Percentiles rank a stretch among this genome's conserved stretches.
phyloP scores from a whole-genome alignment of 148 eudicot species.

The Cornus controversa region DNA sequence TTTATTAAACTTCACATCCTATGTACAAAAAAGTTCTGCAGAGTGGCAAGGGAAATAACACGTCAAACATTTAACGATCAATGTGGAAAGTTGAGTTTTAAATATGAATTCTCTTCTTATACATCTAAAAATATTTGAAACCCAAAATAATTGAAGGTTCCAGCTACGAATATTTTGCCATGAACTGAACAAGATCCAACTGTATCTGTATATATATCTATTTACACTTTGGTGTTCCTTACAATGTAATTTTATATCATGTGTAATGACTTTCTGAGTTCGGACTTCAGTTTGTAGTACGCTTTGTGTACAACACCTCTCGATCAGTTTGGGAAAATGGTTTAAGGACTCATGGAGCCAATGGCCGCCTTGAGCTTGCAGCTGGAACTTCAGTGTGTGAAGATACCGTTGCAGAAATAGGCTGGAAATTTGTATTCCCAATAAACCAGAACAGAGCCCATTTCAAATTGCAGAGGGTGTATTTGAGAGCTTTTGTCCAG shows the following conservation, averaged over 20 bases:
- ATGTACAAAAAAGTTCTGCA: too few relatives aligned
- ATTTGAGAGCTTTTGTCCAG: slow-evolving; percentile 99
- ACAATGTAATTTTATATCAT: not conserved
- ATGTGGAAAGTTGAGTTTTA: not conserved
- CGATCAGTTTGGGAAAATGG: too few relatives aligned
- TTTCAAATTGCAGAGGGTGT: slow-evolving; percentile 91
- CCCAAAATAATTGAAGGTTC: not conserved
- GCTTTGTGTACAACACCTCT: slow-evolving; percentile 40
- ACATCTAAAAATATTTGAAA: not conserved
- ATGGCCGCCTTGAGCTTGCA: slow-evolving; percentile 28
- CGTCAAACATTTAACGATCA: not conserved
- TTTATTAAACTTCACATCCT: too few relatives aligned
- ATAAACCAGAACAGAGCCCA: slow-evolving; percentile 99
- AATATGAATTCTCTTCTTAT: not conserved
- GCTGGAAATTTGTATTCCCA: slow-evolving; percentile 91
- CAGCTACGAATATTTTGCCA: not conserved
- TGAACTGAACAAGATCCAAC: not conserved
- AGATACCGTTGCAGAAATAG: slow-evolving; percentile 55
- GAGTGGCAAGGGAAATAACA: not conserved
- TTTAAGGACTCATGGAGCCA: too few relatives aligned
- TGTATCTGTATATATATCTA: not conserved
- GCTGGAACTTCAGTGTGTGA: slow-evolving; percentile 55
- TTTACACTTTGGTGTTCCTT: not conserved
- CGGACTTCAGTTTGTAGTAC: slow-evolving; percentile 35
- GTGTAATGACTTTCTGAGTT: slow-evolving; percentile 22